These are phyloP conservation scores for Cutaneotrichosporon daszewskae DNA, from an alignment of 1,284 basidiomycete genomes.

Conservation along the genomic window DNA sequence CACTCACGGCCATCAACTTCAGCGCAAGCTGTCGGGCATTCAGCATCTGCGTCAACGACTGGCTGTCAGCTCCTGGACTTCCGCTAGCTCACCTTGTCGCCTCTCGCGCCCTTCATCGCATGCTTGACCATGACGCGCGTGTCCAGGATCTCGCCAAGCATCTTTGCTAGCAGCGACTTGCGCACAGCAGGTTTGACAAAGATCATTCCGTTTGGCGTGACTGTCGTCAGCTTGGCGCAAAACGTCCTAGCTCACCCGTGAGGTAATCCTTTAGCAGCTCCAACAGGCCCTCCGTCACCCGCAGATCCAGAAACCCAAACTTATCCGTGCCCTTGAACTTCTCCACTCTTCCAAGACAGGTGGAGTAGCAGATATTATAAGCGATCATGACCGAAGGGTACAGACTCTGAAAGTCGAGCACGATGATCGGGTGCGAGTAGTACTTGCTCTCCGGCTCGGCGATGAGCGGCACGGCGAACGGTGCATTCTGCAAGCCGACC, in stretches of 20 bases:
- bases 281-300: slow-evolving; percentile 64
- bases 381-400: slow-evolving; percentile 98
- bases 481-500: slow-evolving; percentile 95
- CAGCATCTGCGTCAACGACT: slow-evolving; percentile 69
- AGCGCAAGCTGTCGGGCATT: slow-evolving; percentile 83
- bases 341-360: slow-evolving; percentile 81
- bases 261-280: slow-evolving; percentile 66
- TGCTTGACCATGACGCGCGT: slow-evolving; percentile 98
- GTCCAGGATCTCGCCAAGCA: slow-evolving; percentile 87
- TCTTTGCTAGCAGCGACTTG: slow-evolving; percentile 77
- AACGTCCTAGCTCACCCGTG: slow-evolving; percentile 53
- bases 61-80: slow-evolving; percentile 12
- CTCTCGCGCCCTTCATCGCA: slow-evolving; percentile 75
- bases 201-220: slow-evolving; percentile 89
- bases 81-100: slow-evolving; percentile 61
- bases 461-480: slow-evolving; percentile 81
- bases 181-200: slow-evolving; percentile 83
- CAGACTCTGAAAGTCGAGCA: slow-evolving; percentile 91
- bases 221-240: slow-evolving; percentile 49
- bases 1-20: slow-evolving; percentile 67
- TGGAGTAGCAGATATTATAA: slow-evolving; percentile 96
- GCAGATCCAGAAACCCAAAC: slow-evolving; percentile 70
- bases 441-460: slow-evolving; percentile 92
- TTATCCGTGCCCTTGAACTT: slow-evolving; percentile 83
- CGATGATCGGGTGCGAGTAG: slow-evolving; percentile 84